Base-by-base conservation (phyloP, 164 flowering plant species). In the Kingdonia uniflora region DNA sequence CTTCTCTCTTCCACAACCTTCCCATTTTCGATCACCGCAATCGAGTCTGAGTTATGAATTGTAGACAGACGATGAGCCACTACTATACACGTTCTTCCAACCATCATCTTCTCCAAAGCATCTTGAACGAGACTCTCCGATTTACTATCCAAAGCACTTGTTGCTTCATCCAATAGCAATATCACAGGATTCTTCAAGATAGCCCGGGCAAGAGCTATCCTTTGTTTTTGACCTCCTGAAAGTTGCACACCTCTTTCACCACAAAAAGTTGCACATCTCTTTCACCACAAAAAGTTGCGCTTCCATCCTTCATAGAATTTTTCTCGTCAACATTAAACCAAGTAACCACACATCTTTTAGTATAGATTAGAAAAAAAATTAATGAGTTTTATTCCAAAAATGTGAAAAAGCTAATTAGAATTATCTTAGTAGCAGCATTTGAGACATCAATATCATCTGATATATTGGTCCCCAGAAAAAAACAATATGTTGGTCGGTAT, bases 221-320 rank as follows among this genome's bases (percentile, higher is more conserved):
- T 54, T 46, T 76, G 80, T 61, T 71, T 76, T 50, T 76, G 80
- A 11, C 80, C 76, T 15, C 77, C 77, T 10, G 80, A 73, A 33
- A 73, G 62, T 42, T 76, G 80, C 26, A 62, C 70, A 1, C 76
- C 80, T 41, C 73, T 65, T 57, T 75, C 76, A 37, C 76, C 76
- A 23, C 72, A 67, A 41, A 56, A 51, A 7, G 79, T 72, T 21
- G 49, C 63, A 51, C 73, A 76, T 26, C 80, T 41, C 73, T 65
- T 57, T 75, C 76, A 37, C 76, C 76, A 23, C 72, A 67, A 41
- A 56, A 51, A 7, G 79, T 72, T 21, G 49, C 63, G 47, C 73
- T n/a, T n/a, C 72, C 73, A 61, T 68, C 76, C 52, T 67, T 55
- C 74, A 73, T 69, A n/a, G 56, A 64, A 55, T 74, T 69, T 49